These are phyloP conservation scores for Cordyceps pruinosa DNA, from an alignment of 2,329 filamentous ascomycete genomes.

Conservation along the genomic window DNA sequence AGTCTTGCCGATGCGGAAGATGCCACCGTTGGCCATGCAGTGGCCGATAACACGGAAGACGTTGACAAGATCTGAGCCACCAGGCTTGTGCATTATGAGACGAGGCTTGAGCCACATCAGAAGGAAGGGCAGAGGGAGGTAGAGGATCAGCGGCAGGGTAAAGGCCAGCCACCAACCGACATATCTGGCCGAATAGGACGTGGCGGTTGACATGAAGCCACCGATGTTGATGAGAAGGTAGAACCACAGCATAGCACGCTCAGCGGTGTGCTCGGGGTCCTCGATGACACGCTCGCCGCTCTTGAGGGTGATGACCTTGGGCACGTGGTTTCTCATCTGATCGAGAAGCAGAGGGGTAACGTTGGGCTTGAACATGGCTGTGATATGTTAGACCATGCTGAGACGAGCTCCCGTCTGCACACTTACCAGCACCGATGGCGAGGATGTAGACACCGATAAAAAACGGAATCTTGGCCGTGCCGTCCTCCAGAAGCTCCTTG, in stretches of 20 bases:
- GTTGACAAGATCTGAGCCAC: constrained; percentile 58
- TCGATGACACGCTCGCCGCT: constrained; percentile 60
- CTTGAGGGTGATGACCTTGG: constrained; percentile 26
- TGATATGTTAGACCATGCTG: neutral
- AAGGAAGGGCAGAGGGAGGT: constrained; percentile 51
- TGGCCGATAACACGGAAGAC: constrained; percentile 48
- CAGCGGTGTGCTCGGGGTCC: constrained; percentile 59
- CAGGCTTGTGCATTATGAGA: constrained; percentile 51
- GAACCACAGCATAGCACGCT: constrained; percentile 61
- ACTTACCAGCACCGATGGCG: constrained; percentile 46
- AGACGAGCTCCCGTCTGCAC: neutral
- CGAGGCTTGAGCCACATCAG: constrained; percentile 50
- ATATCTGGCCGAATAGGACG: constrained; percentile 46
- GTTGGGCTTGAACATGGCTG: constrained; percentile 63
- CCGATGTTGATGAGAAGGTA: constrained; percentile 50
- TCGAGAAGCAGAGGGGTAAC: constrained; percentile 63
- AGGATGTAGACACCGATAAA: constrained; percentile 54
- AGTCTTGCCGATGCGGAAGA: constrained; percentile 46
- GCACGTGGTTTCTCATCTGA: constrained; percentile 51
- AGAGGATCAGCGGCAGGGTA: constrained; percentile 43
- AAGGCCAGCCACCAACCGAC: constrained; percentile 44
- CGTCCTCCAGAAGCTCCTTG: constrained; percentile 36
- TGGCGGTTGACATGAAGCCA: constrained; percentile 44
- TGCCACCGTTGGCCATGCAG: constrained; percentile 44
- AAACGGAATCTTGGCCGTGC: constrained; percentile 43